phyloP scores from a whole-genome alignment of 1,139 yeast genomes.

The Pichia sp. region DNA sequence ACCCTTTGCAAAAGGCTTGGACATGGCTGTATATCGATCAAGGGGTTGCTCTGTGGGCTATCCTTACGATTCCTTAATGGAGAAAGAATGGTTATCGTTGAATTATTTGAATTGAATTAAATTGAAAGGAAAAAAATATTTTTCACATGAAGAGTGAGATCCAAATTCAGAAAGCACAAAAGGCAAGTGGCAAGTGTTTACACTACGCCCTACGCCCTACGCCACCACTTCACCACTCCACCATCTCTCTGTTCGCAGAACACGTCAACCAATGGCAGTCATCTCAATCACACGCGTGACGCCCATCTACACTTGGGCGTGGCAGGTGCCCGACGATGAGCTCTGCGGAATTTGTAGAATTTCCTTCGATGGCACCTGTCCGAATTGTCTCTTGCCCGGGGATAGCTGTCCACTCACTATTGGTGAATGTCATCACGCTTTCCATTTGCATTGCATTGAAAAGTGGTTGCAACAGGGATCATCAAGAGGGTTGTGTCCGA shows the following conservation, averaged over 20 bases:
- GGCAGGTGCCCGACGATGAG: conserved; percentile 67
- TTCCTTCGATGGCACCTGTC: conserved; percentile 85
- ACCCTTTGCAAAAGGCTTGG: conserved; percentile 54
- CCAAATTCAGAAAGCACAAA: no score
- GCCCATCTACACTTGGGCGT: conserved; percentile 77
- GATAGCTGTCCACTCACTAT: conserved; percentile 69
- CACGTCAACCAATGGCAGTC: not conserved
- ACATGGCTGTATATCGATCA: no score
- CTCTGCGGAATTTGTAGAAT: conserved; percentile 89
- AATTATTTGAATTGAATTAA: no score
- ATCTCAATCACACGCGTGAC: conserved; percentile 65
- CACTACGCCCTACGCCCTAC: no score
- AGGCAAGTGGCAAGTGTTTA: no score
- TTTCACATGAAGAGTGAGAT: no score
- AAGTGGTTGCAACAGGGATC: conserved; percentile 76
- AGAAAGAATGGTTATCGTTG: no score
- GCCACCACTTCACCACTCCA: no score
- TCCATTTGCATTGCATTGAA: conserved; percentile 74
- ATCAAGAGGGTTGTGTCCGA: conserved; percentile 79
- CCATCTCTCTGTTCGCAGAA: no score
- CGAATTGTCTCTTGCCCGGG: conserved; percentile 78
- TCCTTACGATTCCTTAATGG: no score
- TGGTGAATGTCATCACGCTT: conserved; percentile 75
- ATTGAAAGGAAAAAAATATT: no score
- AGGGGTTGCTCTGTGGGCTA: no score